Conservation (phyloP, 2,329 filamentous ascomycete species). For the Epichloe amarillans region DNA sequence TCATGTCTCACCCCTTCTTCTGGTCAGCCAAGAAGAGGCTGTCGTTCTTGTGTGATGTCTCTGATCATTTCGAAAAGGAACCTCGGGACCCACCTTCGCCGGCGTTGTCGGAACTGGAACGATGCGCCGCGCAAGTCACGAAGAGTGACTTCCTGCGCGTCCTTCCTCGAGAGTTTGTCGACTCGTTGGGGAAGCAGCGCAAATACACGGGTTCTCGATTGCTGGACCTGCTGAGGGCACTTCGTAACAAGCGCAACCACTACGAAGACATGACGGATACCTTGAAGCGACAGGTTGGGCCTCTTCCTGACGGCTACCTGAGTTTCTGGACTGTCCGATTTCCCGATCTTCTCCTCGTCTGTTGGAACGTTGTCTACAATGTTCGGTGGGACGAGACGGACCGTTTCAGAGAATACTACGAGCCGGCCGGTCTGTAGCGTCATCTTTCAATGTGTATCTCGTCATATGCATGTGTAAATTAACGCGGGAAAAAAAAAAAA, state of each 20-base stretch:
- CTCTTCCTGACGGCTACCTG: conserved; percentile 68
- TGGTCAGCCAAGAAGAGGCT: conserved; percentile 84
- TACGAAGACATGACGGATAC: conserved; percentile 89
- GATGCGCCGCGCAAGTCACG: conserved; percentile 37
- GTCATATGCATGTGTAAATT: neutral
- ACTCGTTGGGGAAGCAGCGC: conserved; percentile 82
- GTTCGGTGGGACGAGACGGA: conserved; percentile 49
- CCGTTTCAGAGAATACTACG: conserved; percentile 61
- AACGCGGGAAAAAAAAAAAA: no score
- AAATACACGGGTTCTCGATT: conserved; percentile 81
- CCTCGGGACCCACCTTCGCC: conserved; percentile 66
- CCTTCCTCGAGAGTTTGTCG: conserved; percentile 71
- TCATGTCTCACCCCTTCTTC: conserved; percentile 93
- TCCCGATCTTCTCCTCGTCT: conserved; percentile 63
- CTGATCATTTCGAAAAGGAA: conserved; percentile 92
- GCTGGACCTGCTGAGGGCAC: conserved; percentile 73
- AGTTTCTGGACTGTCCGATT: conserved; percentile 74
- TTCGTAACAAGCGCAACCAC: conserved; percentile 94
- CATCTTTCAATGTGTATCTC: neutral
- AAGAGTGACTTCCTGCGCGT: conserved; percentile 64
- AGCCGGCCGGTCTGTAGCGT: conserved; percentile 26
- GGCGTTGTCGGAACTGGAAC: conserved; percentile 48
- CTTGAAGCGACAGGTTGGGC: conserved; percentile 56
- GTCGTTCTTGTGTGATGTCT: conserved; percentile 88
- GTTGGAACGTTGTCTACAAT: conserved; percentile 61